Conservation (phyloP, 805 yeast genomes). For the Kodamaea kaohsiungensis region DNA sequence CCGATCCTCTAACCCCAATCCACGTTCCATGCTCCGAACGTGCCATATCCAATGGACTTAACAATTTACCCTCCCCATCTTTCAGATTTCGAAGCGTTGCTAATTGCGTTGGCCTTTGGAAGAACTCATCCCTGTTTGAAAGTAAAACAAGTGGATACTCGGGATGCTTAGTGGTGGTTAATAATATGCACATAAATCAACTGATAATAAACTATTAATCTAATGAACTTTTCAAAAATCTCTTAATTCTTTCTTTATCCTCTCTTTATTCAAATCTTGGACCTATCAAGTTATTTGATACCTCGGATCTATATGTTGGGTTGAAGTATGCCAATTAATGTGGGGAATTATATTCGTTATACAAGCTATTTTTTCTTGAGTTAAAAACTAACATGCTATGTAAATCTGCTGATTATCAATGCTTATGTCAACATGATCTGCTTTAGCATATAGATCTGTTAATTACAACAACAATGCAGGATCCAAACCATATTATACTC, state of each 20-base stretch:
- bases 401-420: not conserved
- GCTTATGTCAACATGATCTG: not conserved
- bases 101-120: conserved; percentile 64
- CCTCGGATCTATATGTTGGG: too few species aligned
- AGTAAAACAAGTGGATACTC: conserved; percentile 73
- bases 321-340: too few species aligned
- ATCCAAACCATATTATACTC: too few species aligned
- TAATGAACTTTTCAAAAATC: not conserved
- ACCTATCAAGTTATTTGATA: too few species aligned
- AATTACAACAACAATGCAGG: too few species aligned
- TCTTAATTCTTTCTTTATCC: not conserved
- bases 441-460: too few species aligned
- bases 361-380: not conserved
- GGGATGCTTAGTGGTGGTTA: conserved; percentile 68
- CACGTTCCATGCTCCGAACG: conserved; percentile 84
- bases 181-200: conserved; percentile 69
- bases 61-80: conserved; percentile 32
- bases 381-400: not conserved
- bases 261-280: not conserved
- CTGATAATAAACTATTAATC: not conserved
- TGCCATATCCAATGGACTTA: conserved; percentile 76
- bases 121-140: conserved; percentile 87
- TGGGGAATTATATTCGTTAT: not conserved
- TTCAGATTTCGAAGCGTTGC: conserved; percentile 43
- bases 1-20: conserved; percentile 65